Evolutionary conservation across 1,284 basidiomycete species (phyloP), one percentile per base, ranked within the genome.

Genomic region (Vanrija sp.): DNA sequence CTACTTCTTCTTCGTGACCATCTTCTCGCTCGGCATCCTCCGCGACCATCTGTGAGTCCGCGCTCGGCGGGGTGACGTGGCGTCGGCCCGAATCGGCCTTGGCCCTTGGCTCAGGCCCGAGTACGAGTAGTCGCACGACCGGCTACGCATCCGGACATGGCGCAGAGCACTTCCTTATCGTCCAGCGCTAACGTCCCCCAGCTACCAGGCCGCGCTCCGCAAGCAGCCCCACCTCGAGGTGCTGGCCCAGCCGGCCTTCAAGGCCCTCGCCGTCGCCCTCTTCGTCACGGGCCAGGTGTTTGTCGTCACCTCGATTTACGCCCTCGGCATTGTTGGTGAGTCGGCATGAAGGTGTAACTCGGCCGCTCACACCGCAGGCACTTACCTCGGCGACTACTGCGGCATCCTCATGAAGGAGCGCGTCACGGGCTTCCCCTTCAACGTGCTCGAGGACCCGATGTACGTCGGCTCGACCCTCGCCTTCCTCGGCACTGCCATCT

Each of bases 361-460:
- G 12, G 12, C 31, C 2, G 31, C 31, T 31, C 31, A 31, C 31
- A 31, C 31, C 60, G 96, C 94, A 8, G 76, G 77, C 42, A 94
- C 90, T 2, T 94, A 92, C 79, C 82, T 97, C 43, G 93, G 95
- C 6, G 95, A 98, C 78, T 98, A 98, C 78, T 98, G 97, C 76
- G 95, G 95, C n/a, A 98, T 98, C 65, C 79, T 98, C 51, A 96
- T 97, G 92, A 85, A 92, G 69, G 81, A 87, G 62, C 75, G 79
- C 60, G 77, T 81, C 49, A 80, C 79, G 6, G 86, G 88, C 19
- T 98, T 98, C 79, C 95, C 95, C 0, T 98, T 98, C 82, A 96
- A 95, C 70, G 83, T 97, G 47, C 81, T 95, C 55, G 81, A 84
- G 41, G 87, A 97, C 76, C 95, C 95, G 1, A 98, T 98, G 95